These are phyloP conservation scores for Ceriops zippeliana DNA, from an alignment of 345 rosid species.

Conservation along the genomic window DNA sequence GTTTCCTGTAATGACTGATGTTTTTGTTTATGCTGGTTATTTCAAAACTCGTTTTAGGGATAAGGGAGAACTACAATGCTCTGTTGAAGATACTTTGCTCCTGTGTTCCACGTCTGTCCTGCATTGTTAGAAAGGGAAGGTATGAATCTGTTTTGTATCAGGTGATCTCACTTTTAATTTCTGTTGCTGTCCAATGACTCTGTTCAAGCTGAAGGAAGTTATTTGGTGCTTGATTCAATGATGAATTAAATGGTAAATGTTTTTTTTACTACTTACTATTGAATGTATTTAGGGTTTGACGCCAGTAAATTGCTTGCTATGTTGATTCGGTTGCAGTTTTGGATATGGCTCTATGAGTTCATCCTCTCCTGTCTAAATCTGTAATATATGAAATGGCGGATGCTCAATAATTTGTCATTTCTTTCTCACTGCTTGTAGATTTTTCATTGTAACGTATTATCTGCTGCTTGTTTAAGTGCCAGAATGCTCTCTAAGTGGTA, in stretches of 20 bases:
- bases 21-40: slow-evolving; percentile 7
- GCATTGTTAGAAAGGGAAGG: slow-evolving; percentile 61
- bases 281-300: no score
- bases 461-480: no score
- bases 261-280: no score
- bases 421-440: no score
- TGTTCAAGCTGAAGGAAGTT: neutral
- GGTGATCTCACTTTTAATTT: neutral
- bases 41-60: slow-evolving; percentile 38
- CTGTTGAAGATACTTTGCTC: slow-evolving; percentile 58
- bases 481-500: no score
- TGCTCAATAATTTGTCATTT: no score
- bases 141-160: slow-evolving; percentile 23
- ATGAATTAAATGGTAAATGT: neutral
- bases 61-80: slow-evolving; percentile 50
- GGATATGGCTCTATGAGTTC: no score
- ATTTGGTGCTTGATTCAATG: neutral
- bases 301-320: no score
- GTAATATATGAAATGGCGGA: no score
- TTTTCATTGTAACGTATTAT: no score
- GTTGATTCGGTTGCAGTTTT: no score
- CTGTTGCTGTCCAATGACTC: neutral
- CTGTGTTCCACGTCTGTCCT: slow-evolving; percentile 43
- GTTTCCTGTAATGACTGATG: slow-evolving; percentile 5
- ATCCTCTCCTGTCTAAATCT: no score